Evolutionary conservation across 129 eudicot genomes (phyloP).

Genomic region (Lonicera japonica): DNA sequence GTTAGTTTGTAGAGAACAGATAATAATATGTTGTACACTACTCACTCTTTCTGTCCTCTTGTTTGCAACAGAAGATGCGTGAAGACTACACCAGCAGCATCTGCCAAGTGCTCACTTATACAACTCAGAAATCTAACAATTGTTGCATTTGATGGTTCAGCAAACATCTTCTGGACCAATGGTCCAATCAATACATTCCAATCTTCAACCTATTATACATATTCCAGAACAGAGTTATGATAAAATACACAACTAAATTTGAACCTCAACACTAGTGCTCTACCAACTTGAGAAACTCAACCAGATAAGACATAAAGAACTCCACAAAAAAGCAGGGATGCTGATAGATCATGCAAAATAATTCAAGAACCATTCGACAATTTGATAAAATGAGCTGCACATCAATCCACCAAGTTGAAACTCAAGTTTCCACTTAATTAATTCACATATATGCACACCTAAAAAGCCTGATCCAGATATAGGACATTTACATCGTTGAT

Average conservation of each 20-base stretch:
- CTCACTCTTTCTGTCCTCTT: conserved; percentile 57
- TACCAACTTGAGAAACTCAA: background rate
- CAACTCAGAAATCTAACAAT: conserved; percentile 67
- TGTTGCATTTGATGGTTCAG: conserved; percentile 79
- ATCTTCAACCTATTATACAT: conserved; percentile 68
- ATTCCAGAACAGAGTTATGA: background rate
- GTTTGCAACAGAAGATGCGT: conserved; percentile 48
- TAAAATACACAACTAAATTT: background rate
- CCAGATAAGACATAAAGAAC: background rate
- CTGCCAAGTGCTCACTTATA: conserved; percentile 75
- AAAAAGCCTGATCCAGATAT: background rate
- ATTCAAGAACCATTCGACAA: background rate
- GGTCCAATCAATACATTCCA: conserved; percentile 61
- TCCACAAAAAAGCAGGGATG: background rate
- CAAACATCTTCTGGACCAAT: conserved; percentile 71
- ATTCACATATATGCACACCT: background rate
- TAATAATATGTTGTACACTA: background rate
- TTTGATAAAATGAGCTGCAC: background rate
- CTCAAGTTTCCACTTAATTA: background rate
- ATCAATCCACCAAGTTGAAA: background rate
- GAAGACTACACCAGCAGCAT: conserved; percentile 49
- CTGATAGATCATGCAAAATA: background rate
- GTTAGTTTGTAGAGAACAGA: background rate
- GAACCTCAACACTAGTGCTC: no score
- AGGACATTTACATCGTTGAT: background rate